These are phyloP conservation scores for Paragyromitra xinjiangensis DNA, from an alignment of 495 filamentous ascomycete species.

Conservation along the genomic window DNA sequence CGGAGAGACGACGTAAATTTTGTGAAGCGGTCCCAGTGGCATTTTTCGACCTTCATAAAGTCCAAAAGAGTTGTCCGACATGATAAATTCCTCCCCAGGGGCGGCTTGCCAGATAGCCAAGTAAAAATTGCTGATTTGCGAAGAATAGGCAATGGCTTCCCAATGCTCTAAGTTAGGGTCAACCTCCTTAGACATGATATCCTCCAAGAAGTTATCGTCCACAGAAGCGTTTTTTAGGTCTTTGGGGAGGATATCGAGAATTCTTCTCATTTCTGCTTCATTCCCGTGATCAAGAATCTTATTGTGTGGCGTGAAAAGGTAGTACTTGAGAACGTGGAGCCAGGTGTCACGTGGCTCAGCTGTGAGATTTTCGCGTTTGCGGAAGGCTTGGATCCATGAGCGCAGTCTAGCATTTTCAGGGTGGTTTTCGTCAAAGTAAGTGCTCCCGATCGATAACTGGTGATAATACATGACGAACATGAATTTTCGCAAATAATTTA, in stretches of 20 bases:
- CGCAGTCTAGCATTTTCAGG: constrained; percentile 6
- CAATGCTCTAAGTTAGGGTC: not conserved
- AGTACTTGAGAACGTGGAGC: constrained; percentile 23
- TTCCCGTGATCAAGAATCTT: constrained; percentile 11
- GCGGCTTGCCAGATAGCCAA: constrained; percentile 34
- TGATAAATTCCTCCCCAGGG: constrained; percentile 24
- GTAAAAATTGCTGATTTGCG: not conserved
- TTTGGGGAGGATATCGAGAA: not conserved
- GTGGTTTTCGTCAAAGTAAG: constrained; percentile 10
- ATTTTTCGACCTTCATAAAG: constrained; percentile 13
- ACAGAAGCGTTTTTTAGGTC: not conserved
- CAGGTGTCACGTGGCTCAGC: not conserved
- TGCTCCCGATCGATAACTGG: not conserved
- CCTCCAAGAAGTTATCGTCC: not conserved
- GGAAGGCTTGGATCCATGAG: constrained; percentile 7
- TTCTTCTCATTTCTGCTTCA: not conserved
- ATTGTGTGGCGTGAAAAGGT: constrained; percentile 6
- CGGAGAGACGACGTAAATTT: constrained; percentile 25
- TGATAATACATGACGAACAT: constrained; percentile 37
- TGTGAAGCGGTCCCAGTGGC: not conserved
- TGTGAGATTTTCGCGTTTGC: not conserved
- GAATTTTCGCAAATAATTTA: constrained; percentile 24
- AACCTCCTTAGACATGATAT: not conserved
- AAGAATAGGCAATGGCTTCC: constrained; percentile 4
- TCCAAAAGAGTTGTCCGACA: constrained; percentile 25